phyloP scores from a whole-genome alignment of 1,139 yeast species.

The Sugiyamaella neomexicana region DNA sequence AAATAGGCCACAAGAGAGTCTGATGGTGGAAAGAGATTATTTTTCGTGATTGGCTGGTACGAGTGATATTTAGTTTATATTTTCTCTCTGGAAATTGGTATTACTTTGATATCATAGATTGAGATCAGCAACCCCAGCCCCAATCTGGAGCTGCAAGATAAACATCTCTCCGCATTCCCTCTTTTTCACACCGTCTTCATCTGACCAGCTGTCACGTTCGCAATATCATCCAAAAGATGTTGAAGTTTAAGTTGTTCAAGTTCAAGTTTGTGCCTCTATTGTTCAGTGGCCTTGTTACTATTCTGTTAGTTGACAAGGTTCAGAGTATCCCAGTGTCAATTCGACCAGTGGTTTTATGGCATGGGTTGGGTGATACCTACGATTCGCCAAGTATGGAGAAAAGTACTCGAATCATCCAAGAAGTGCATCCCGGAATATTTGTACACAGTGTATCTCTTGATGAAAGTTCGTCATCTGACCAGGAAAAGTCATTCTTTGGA shows the following conservation, averaged over 20 bases:
- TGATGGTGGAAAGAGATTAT: too few species aligned
- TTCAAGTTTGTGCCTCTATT: neutral
- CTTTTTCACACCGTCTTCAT: neutral
- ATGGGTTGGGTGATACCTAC: conserved; percentile 78
- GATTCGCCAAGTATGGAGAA: conserved; percentile 59
- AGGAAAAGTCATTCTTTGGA: conserved; percentile 58
- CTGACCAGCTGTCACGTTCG: neutral
- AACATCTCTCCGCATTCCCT: neutral
- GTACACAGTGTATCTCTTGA: conserved; percentile 57
- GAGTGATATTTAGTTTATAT: too few species aligned
- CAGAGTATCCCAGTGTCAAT: conserved; percentile 5
- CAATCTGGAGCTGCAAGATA: conserved; percentile 1
- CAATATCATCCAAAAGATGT: too few species aligned
- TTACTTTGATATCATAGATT: too few species aligned
- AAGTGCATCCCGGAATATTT: conserved; percentile 51
- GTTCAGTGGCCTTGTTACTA: neutral
- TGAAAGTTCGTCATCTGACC: conserved; percentile 53
- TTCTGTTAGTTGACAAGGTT: neutral
- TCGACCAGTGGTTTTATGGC: conserved; percentile 74
- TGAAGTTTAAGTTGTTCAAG: neutral
- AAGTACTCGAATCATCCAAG: conserved; percentile 48
- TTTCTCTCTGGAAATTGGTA: too few species aligned
- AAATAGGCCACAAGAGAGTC: too few species aligned
- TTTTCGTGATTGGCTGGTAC: too few species aligned
- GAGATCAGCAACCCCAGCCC: neutral